A percentile compares a stretch with the other conserved stretches of the same genome.
Evolutionary conservation across 306 rosid species (phyloP).

Genomic region (Herpetospermum pedunculosum): DNA sequence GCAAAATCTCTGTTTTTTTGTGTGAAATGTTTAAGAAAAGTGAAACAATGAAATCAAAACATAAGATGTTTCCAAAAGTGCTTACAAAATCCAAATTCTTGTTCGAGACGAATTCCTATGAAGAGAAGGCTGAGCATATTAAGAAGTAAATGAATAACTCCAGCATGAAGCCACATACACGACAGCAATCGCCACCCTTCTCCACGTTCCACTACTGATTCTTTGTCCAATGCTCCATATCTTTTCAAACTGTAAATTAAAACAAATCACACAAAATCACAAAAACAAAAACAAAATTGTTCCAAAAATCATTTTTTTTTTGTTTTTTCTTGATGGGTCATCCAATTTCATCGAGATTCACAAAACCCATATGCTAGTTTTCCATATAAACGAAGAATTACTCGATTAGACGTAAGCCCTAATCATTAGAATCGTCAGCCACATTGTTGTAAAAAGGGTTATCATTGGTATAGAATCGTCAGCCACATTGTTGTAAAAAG

Average conservation of each 20-base stretch:
- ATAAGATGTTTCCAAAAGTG: neutral
- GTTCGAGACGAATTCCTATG: slow-evolving; percentile 70
- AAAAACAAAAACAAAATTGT: neutral
- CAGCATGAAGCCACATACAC: slow-evolving; percentile 95
- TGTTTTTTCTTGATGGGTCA: neutral
- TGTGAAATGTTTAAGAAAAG: neutral
- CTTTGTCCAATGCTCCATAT: slow-evolving; percentile 54
- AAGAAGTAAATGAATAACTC: slow-evolving; percentile 59
- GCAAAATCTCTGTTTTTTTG: neutral
- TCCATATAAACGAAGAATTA: neutral
- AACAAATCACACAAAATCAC: neutral
- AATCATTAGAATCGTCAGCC: neutral
- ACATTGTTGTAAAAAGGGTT: neutral
- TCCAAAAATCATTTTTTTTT: neutral
- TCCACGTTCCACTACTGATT: slow-evolving; percentile 26
- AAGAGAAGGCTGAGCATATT: slow-evolving; percentile 78
- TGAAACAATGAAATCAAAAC: neutral
- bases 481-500: neutral
- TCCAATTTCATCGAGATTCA: neutral
- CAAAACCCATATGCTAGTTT: neutral
- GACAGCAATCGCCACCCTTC: slow-evolving; percentile 69
- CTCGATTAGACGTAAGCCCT: neutral
- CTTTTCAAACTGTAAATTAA: slow-evolving; percentile 28
- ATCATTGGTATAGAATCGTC: no score
- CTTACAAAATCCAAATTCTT: slow-evolving; percentile 82